Evolutionary conservation across 1,139 yeast species (phyloP).

Genomic region (Taphrina populina): DNA sequence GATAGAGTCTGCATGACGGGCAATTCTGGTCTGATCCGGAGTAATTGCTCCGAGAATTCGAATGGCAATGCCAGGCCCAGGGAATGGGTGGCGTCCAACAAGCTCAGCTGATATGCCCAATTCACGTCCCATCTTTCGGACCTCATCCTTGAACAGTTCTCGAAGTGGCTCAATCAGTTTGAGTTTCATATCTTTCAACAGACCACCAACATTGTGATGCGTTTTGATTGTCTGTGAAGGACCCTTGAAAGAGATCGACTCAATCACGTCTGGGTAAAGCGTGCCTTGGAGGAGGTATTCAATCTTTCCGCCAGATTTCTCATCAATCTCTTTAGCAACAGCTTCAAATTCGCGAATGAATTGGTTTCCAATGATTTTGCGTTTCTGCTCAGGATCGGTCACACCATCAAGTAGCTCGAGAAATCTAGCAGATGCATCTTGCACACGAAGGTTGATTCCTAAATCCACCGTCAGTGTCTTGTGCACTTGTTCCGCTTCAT

Average conservation of each 20-base stretch:
- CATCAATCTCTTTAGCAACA: conserved; percentile 69
- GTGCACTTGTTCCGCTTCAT: conserved; percentile 86
- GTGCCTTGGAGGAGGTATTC: conserved; percentile 97
- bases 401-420: conserved; percentile 83
- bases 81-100: conserved; percentile 99
- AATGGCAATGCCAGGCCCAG: conserved; percentile 99
- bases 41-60: conserved; percentile 97
- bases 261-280: conserved; percentile 96
- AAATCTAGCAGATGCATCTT: conserved; percentile 91
- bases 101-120: conserved; percentile 94
- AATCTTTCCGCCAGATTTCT: conserved; percentile 72
- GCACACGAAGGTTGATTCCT: conserved; percentile 90
- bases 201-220: conserved; percentile 98
- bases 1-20: conserved; percentile 94
- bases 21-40: conserved; percentile 85
- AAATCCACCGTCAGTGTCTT: conserved; percentile 86
- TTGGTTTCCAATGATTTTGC: conserved; percentile 97
- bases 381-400: conserved; percentile 98
- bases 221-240: conserved; percentile 99
- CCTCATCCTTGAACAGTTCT: conserved; percentile 98
- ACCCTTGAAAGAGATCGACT: conserved; percentile 97
- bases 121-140: conserved; percentile 89
- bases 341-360: conserved; percentile 93
- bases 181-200: conserved; percentile 95
- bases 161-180: conserved; percentile 97